Conservation (phyloP, 2,329 filamentous ascomycete genomes). For the Alternaria metachromatica region DNA sequence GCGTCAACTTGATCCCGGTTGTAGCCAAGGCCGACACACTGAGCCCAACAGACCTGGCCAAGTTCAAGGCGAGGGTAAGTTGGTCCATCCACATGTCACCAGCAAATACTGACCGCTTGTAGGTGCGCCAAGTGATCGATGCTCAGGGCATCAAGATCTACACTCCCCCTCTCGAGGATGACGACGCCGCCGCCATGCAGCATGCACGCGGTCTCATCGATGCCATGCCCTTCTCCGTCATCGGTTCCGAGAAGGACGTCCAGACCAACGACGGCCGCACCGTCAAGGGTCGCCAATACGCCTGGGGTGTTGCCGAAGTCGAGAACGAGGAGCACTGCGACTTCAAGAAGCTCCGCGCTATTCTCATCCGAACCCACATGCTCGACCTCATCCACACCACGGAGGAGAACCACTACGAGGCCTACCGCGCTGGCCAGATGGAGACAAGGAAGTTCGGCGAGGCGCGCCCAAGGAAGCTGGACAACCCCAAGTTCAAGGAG, state of each 20-base stretch:
- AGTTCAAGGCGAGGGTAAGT: conserved; percentile 92
- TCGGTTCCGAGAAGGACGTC: conserved; percentile 98
- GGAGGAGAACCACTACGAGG: conserved; percentile 99
- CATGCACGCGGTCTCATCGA: conserved; percentile 94
- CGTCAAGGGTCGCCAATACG: conserved; percentile 98
- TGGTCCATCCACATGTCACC: background rate
- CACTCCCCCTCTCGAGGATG: conserved; percentile 95
- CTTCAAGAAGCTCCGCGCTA: conserved; percentile 99
- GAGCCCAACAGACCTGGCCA: conserved; percentile 86
- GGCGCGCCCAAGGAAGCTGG: conserved; percentile 93
- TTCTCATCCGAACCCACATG: conserved; percentile 99
- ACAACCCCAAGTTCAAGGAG: conserved; percentile 99
- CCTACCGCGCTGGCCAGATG: conserved; percentile 99
- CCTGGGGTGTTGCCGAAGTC: conserved; percentile 98
- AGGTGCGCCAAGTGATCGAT: conserved; percentile 96
- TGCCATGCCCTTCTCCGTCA: conserved; percentile 98
- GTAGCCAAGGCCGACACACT: conserved; percentile 98
- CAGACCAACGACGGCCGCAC: conserved; percentile 95
- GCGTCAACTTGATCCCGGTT: conserved; percentile 97
- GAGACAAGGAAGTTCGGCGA: conserved; percentile 99
- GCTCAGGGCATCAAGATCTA: conserved; percentile 99
- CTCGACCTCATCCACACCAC: conserved; percentile 99
- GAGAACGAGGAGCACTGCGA: conserved; percentile 99
- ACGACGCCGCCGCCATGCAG: conserved; percentile 93
- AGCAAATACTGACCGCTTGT: conserved; percentile 23